Evolutionary conservation across 1,284 basidiomycete genomes (phyloP).

Genomic region (Meira nashicola): DNA sequence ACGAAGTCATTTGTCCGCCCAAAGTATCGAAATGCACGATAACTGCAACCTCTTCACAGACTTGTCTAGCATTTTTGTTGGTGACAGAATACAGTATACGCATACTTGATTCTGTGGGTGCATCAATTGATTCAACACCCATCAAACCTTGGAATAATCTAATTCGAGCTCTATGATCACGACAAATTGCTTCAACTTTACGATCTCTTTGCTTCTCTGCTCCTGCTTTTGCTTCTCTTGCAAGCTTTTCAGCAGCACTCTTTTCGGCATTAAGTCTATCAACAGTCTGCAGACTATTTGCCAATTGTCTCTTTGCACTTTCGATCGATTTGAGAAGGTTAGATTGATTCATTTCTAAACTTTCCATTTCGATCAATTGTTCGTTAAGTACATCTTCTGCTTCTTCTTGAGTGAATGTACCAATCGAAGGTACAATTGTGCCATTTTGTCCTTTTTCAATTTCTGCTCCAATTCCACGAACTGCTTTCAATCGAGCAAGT

Average conservation of each 20-base stretch:
- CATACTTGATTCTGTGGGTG: background rate
- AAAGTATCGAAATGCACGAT: background rate
- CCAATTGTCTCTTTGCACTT: background rate
- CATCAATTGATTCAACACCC: constrained; percentile 1
- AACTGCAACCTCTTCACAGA: background rate
- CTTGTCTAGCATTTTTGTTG: background rate
- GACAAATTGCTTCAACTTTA: constrained; percentile 1
- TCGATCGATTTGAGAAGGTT: background rate
- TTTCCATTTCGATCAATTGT: constrained; percentile 4
- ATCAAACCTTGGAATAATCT: background rate
- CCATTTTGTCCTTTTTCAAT: background rate
- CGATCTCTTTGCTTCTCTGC: background rate
- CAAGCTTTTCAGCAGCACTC: background rate
- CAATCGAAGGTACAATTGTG: background rate
- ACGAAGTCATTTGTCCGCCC: background rate
- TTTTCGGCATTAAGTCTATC: background rate
- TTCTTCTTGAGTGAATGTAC: background rate
- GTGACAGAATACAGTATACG: background rate
- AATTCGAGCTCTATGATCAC: background rate
- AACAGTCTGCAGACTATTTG: background rate
- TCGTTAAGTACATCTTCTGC: background rate
- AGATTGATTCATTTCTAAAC: background rate
- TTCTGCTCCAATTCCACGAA: background rate
- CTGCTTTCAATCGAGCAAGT: background rate
- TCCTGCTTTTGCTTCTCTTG: background rate